Evolutionary conservation across 2,329 filamentous ascomycete genomes (phyloP).

Genomic region (Epichloe brachyelytri): DNA sequence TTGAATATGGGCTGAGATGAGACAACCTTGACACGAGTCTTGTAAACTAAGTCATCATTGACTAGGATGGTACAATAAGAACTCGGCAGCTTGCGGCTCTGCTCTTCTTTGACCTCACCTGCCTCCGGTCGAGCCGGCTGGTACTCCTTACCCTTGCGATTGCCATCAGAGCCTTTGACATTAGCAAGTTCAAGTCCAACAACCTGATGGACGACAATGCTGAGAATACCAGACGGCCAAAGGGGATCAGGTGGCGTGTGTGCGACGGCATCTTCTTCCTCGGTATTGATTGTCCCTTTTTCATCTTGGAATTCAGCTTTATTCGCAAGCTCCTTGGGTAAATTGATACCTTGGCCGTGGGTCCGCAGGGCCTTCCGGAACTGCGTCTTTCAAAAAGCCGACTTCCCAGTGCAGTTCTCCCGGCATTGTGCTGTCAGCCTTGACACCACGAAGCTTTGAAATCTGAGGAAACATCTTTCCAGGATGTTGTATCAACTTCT

Average conservation of each 20-base stretch:
- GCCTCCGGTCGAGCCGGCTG: constrained; percentile 72
- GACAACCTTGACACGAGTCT: constrained; percentile 87
- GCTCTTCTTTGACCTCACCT: constrained; percentile 78
- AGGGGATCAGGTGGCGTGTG: constrained; percentile 91
- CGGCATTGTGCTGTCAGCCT: constrained; percentile 78
- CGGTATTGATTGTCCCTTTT: constrained; percentile 57
- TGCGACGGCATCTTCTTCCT: constrained; percentile 68
- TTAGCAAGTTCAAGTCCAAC: constrained; percentile 90
- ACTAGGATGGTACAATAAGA: constrained; percentile 87
- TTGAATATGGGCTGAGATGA: constrained; percentile 96
- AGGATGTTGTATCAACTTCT: constrained; percentile 85
- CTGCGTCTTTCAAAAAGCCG: constrained; percentile 86
- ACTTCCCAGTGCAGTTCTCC: constrained; percentile 94
- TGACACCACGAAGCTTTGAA: constrained; percentile 70
- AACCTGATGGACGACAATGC: constrained; percentile 82
- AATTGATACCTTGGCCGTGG: constrained; percentile 67
- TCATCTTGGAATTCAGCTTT: constrained; percentile 73
- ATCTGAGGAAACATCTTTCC: constrained; percentile 86
- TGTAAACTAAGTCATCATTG: constrained; percentile 84
- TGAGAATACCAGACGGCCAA: constrained; percentile 85
- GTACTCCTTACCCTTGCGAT: constrained; percentile 72
- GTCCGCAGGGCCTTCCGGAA: constrained; percentile 76
- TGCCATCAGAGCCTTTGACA: constrained; percentile 71
- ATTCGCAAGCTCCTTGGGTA: constrained; percentile 62
- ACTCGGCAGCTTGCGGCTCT: constrained; percentile 66